Base-by-base conservation (phyloP, 768 basidiomycete species). In the Tricholoma matsutake region DNA sequence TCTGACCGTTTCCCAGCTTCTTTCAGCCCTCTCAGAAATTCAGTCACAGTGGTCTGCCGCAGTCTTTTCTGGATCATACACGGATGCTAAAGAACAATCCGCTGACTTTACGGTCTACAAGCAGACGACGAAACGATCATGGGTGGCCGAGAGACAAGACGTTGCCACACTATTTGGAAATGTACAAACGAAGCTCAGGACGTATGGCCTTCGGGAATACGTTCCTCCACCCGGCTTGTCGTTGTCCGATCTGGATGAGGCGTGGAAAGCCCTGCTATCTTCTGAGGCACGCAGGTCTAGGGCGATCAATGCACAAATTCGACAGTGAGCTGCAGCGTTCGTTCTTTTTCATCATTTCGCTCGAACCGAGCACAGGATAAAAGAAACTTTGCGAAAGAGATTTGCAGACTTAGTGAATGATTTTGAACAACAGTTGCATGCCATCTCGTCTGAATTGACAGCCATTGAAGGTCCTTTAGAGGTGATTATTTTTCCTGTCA, bases 101-200 rank as follows among this genome's bases (percentile, higher is more conserved):
- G 75, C 84, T 4, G 81, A 80, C 4, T 94, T 97, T 68, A 82
- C 83, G 16, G 78, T 79, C 1, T 95, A 96, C 77, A 97, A 97
- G 71, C 86, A 88, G 65, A 89, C 89, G 1, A 88, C 81, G 41
- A 97, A 97, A 69, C 85, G 94, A 2, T 78, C 78, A 1, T 97
- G 94, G 93, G 92, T 94, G 9, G 87, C 86, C 7, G 96, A 98
- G 73, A 86, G 89, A 69, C 91, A 94, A 69, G 95, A 96, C 61
- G 77, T 97, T 9, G 85, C 87, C 8, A 92, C 91, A 1, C 81
- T 98, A 13, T 92, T 98, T 64, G 88, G 91, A 3, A 96, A 97
- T 68, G 88, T 99, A 29, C 92, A 95, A 72, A 96, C 94, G 0
- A 98, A 98, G 74, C 77, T 98, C 59, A 84, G 82, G 73, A 98